These are phyloP conservation scores for Pythium insidiosum DNA, from an alignment of 352 stramenopile genomes.

Conservation along the genomic window DNA sequence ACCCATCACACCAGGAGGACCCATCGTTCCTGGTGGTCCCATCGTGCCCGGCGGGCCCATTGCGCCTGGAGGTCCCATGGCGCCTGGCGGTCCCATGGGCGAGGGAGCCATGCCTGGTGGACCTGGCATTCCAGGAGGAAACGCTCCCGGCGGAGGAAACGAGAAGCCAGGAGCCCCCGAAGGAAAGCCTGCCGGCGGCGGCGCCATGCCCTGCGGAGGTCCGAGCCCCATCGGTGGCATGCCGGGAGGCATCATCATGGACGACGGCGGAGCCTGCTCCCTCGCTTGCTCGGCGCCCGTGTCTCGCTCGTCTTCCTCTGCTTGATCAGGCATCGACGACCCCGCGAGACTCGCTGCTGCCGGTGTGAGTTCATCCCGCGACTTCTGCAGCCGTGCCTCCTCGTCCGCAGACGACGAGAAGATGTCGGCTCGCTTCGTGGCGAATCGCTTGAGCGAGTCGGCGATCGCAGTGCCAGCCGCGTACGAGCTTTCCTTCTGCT, in stretches of 20 bases:
- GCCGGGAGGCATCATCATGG: too few relatives aligned
- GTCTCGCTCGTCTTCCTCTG: conserved; percentile 22
- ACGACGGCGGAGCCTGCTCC: too few relatives aligned
- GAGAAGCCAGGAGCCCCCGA: conserved; percentile 5
- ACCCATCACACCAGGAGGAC: conserved; percentile 20
- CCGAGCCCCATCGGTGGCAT: too few relatives aligned
- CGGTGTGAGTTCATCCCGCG: conserved; percentile 22
- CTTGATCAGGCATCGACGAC: conserved; percentile 12
- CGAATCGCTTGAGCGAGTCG: conserved; percentile 90
- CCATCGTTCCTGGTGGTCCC: conserved; percentile 20
- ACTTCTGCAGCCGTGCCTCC: conserved; percentile 48
- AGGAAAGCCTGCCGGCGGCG: too few relatives aligned
- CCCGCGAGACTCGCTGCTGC: not conserved
- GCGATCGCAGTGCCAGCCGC: conserved; percentile 93
- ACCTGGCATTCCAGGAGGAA: conserved; percentile 15
- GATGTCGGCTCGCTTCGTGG: conserved; percentile 89
- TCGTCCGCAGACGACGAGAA: conserved; percentile 89
- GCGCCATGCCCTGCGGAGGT: too few relatives aligned
- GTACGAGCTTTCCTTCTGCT: conserved; percentile 95
- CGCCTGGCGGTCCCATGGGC: conserved; percentile 2
- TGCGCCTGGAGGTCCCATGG: conserved; percentile 11
- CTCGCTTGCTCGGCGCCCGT: too few relatives aligned
- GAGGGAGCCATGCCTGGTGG: conserved; percentile 1
- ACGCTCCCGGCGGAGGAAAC: conserved; percentile 11
- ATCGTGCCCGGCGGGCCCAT: conserved; percentile 7